Base-by-base conservation (phyloP, 768 basidiomycete genomes). In the Phallus indusiatus region DNA sequence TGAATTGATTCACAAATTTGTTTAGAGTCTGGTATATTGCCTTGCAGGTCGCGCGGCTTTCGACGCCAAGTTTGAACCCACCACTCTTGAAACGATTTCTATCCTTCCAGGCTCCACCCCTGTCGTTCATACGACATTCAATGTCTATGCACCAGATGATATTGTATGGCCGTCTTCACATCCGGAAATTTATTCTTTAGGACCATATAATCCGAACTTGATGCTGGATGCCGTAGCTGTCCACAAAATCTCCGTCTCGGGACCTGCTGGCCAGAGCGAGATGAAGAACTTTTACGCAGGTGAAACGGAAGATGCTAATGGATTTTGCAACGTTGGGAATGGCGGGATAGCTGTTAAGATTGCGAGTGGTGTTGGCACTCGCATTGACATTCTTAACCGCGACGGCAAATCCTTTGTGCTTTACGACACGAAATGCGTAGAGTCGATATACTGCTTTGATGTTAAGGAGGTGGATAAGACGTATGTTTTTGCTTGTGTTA, bases 321-420 rank as follows among this genome's bases (percentile, higher is more conserved):
- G 12, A 12, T 42, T 42, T 11, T 11, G 4, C 9, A 42, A 42
- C n/a, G 12, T 42, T 42, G 42, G 42, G 5, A 28, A 47, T 16
- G 55, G 47, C 9, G 55, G 49, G 18, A 47, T 63, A 33, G 54
- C 62, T 10, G 59, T 56, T 20, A 21, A 14, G 20, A 48, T 63
- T 20, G 53, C 47, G 0, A 34, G 37, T 14, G 62, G 59, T 5
- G 22, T 63, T 18, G 34, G 53, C 12, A 53, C 62, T 28, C 59
- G 62, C 14, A 21, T 63, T 16, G 62, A 63, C 46, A 36, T 63
- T 33, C 34, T 63, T 34, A 33, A 20, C 34, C 46, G 48, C 18
- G 47, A 53, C 21, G 62, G 62, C 16, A 28, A 47, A 36, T 22
- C 33, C 35, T 52, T 56, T 24, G 22, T 37, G 28, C 54, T 55